Conservation (phyloP, 768 basidiomycete genomes). For the Xanthoconium purpureum region DNA sequence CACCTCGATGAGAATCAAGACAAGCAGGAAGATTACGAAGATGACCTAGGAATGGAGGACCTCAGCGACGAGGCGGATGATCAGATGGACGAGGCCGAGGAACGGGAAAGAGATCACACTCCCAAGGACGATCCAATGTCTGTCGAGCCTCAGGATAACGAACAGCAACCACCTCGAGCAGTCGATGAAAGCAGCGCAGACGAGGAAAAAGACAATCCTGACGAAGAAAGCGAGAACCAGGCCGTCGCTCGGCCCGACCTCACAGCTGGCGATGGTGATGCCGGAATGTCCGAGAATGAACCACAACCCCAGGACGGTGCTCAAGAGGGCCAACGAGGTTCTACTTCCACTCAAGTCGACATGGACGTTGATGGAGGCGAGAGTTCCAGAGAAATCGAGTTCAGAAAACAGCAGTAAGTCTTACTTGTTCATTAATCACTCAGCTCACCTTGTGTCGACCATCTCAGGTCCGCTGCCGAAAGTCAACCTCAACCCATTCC, state of each 20-base stretch:
- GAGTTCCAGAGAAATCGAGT: conserved; percentile 23
- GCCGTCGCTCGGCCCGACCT: conserved; percentile 39
- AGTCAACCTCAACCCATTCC: conserved; percentile 1
- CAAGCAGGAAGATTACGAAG: conserved; percentile 25
- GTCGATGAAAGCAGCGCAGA: conserved; percentile 16
- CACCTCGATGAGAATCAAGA: conserved; percentile 46
- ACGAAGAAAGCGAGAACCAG: conserved; percentile 27
- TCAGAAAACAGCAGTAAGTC: conserved; percentile 14
- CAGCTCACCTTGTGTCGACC: neutral
- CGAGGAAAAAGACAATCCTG: conserved; percentile 28
- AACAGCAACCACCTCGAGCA: conserved; percentile 16
- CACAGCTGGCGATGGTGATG: conserved; percentile 24
- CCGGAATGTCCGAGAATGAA: conserved; percentile 14
- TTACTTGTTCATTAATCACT: neutral
- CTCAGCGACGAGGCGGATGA: conserved; percentile 33
- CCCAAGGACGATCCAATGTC: conserved; percentile 20
- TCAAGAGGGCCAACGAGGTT: conserved; percentile 22
- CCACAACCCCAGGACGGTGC: conserved; percentile 17
- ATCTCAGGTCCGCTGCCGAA: conserved; percentile 12
- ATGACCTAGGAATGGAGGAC: conserved; percentile 35
- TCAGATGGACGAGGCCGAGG: conserved; percentile 19
- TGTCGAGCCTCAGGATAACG: conserved; percentile 24
- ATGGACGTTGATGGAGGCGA: conserved; percentile 17
- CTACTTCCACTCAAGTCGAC: conserved; percentile 14
- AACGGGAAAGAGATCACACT: conserved; percentile 6